These are phyloP conservation scores for Cairneyella variabilis DNA, from an alignment of 495 filamentous ascomycete genomes.

Conservation along the genomic window DNA sequence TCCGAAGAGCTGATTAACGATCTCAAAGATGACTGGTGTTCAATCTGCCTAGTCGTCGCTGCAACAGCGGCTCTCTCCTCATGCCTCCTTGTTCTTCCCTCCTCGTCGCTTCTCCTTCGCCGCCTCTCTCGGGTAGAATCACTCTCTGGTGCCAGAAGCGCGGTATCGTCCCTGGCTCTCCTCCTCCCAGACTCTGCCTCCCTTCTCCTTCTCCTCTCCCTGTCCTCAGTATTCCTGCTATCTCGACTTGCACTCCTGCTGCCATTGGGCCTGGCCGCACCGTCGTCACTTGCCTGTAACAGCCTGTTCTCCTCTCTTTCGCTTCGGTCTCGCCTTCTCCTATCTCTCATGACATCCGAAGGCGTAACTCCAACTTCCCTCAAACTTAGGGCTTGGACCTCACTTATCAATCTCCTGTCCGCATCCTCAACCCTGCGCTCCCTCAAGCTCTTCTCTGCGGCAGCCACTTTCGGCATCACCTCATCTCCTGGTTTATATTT, in stretches of 20 bases:
- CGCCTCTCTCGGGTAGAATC: slow-evolving; percentile 29
- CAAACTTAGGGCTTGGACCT: slow-evolving; percentile 68
- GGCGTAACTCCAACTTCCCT: slow-evolving; percentile 54
- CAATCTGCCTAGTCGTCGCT: slow-evolving; percentile 60
- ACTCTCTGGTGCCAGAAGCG: slow-evolving; percentile 28
- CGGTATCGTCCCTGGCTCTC: slow-evolving; percentile 28
- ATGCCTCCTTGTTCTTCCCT: slow-evolving; percentile 28
- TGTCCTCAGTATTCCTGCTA: slow-evolving; percentile 20
- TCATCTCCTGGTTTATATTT: slow-evolving; percentile 76
- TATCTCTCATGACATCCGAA: slow-evolving; percentile 36
- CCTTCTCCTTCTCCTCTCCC: slow-evolving; percentile 32
- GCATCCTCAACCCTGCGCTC: slow-evolving; percentile 54
- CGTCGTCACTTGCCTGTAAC: background rate
- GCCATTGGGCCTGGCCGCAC: slow-evolving; percentile 5
- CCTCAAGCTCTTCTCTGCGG: slow-evolving; percentile 36
- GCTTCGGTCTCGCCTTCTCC: slow-evolving; percentile 43
- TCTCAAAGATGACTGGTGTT: slow-evolving; percentile 81
- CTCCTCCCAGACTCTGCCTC: slow-evolving; percentile 28
- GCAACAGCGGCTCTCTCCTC: slow-evolving; percentile 29
- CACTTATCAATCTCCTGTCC: slow-evolving; percentile 64
- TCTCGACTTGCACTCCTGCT: slow-evolving; percentile 27
- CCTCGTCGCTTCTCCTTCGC: slow-evolving; percentile 23
- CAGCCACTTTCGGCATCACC: slow-evolving; percentile 56
- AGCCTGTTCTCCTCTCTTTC: slow-evolving; percentile 23
- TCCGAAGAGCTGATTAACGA: slow-evolving; percentile 77